Base-by-base conservation (phyloP, 2,329 filamentous ascomycete species). In the Emergomyces africanus region DNA sequence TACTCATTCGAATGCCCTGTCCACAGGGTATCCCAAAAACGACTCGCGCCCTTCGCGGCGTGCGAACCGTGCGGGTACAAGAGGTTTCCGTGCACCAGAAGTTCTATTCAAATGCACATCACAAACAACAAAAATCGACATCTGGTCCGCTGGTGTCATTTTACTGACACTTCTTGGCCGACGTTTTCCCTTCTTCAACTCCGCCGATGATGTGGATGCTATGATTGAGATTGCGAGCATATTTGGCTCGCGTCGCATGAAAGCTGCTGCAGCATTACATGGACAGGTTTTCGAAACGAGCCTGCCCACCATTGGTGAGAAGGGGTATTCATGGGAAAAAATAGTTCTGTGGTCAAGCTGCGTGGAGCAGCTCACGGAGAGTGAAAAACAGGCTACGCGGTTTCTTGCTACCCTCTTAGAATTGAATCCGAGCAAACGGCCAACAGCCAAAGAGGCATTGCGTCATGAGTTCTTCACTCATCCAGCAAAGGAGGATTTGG, bases 151-250 rank as follows among this genome's bases (percentile, higher is more conserved):
- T 0, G 94, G 94, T 48, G 91, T 99, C n/a, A 95, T 99, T 59
- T 81, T 99, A 2, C 79, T 99, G n/a, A 99, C 94, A 0, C 87
- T 99, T 63, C 79, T 99, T 15, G 92, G 89, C 46, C 87, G 88
- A 59, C 85, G 94, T 3, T 99, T 99, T 67, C 94, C 94, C 1
- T 99, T 99, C 75, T 99, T 99, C 80, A 96, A 99, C 75, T 95
- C 89, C 51, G 87, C 90, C n/a, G 94, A 99, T 71, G 94, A 99
- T 67, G 88, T 99, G 54, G 94, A 99, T 69, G 94, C 94, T 57
- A 87, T 96, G 81, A 92, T 99, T 65, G 94, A 99, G 73, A 95
- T 99, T 65, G 89, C 91, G 41, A 95, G 90, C 60, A 95, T 99
- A 61, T 96, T 97, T 71, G 94, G 94, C 55, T 81, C 81, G 48